Evolutionary conservation across 495 filamentous ascomycete species (phyloP).

Genomic region (Cercophora newfieldiana): DNA sequence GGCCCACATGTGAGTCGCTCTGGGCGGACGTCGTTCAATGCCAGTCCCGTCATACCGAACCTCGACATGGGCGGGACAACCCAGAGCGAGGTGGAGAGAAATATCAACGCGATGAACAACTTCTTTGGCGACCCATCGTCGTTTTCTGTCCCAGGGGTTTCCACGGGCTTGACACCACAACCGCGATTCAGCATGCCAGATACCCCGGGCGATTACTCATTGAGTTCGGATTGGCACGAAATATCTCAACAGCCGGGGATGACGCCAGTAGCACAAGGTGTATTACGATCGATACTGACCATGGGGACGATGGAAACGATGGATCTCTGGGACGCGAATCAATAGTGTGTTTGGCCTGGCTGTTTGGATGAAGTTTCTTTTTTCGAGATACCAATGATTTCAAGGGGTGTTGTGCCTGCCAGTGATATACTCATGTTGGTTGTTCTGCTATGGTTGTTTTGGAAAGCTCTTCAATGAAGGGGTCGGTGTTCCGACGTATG

Average conservation of each 20-base stretch:
- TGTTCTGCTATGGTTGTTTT: neutral
- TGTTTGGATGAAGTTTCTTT: neutral
- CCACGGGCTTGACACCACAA: constrained; percentile 36
- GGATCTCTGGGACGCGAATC: constrained; percentile 37
- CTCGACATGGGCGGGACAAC: constrained; percentile 27
- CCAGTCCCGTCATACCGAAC: constrained; percentile 44
- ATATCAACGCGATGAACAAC: constrained; percentile 30
- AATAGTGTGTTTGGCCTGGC: constrained; percentile 6
- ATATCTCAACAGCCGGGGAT: constrained; percentile 41
- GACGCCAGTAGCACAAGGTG: constrained; percentile 51
- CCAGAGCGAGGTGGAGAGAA: constrained; percentile 33
- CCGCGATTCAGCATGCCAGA: constrained; percentile 20
- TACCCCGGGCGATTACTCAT: constrained; percentile 31
- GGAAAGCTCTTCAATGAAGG: neutral
- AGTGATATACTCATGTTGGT: too few species aligned
- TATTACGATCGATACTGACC: constrained; percentile 51
- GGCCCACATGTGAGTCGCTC: constrained; percentile 26
- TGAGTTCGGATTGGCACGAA: constrained; percentile 42
- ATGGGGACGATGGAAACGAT: constrained; percentile 48
- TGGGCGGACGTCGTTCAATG: constrained; percentile 46
- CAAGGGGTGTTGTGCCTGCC: constrained; percentile 26
- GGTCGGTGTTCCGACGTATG: neutral
- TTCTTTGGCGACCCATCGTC: constrained; percentile 39
- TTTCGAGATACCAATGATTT: constrained; percentile 39
- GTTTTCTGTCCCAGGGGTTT: constrained; percentile 26